Conservation (phyloP, 1,139 yeast species). For the Scheffersomyces insectosa region DNA sequence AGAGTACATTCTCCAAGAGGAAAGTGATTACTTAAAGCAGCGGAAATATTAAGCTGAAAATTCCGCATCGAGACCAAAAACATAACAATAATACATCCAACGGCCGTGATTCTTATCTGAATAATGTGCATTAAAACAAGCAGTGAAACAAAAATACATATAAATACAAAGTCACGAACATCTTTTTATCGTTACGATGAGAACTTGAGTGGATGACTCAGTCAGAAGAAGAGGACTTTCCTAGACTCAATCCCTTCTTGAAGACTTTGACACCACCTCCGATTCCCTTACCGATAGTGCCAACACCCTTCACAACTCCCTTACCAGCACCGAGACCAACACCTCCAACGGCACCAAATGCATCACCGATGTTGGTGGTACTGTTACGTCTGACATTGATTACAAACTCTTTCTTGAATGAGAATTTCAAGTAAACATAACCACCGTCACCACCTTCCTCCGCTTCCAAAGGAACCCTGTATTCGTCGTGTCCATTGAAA, state of each 20-base stretch:
- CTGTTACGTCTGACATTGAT: constrained; percentile 43
- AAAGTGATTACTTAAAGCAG: too few species aligned
- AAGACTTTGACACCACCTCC: constrained; percentile 41
- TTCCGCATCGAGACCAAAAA: too few species aligned
- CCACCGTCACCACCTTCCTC: constrained; percentile 67
- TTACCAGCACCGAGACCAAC: constrained; percentile 41
- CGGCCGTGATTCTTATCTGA: too few species aligned
- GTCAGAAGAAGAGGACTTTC: constrained; percentile 6
- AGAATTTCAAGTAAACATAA: constrained; percentile 53
- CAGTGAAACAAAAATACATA: too few species aligned
- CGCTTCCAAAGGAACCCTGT: constrained; percentile 55
- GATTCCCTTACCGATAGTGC: constrained; percentile 36
- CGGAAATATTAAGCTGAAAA: too few species aligned
- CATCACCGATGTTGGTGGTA: constrained; percentile 44
- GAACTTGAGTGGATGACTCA: too few species aligned
- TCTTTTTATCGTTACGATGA: too few species aligned
- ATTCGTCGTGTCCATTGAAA: constrained; percentile 51
- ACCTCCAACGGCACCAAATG: constrained; percentile 35
- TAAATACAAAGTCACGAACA: too few species aligned
- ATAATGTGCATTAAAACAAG: too few species aligned
- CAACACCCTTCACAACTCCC: constrained; percentile 49
- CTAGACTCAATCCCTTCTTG: constrained; percentile 39
- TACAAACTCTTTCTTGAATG: constrained; percentile 72
- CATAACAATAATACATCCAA: too few species aligned
- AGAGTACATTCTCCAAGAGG: too few species aligned